A percentile compares a stretch with the other conserved stretches of the same genome.
These are phyloP conservation scores for Citrullus amarus DNA, from an alignment of 306 rosid genomes.

Conservation along the genomic window DNA sequence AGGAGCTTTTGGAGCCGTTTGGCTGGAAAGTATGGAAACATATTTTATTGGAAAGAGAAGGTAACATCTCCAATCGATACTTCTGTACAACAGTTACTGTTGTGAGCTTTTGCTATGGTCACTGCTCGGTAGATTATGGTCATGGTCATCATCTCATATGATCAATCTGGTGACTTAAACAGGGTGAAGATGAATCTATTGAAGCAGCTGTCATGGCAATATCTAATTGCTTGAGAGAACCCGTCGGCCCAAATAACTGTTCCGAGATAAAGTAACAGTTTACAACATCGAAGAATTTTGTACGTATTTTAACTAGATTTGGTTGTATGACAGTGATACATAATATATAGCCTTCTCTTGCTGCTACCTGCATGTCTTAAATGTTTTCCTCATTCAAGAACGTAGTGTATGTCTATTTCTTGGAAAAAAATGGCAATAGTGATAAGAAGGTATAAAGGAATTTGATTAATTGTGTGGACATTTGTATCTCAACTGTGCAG, in stretches of 20 bases:
- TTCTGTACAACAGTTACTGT: background rate
- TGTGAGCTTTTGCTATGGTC: background rate
- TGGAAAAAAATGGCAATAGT: background rate
- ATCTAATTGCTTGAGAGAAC: slow-evolving; percentile 81
- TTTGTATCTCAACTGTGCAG: background rate
- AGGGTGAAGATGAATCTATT: slow-evolving; percentile 94
- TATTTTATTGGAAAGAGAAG: slow-evolving; percentile 97
- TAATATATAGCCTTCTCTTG: background rate
- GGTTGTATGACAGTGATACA: background rate
- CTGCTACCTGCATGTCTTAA: background rate
- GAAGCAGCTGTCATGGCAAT: slow-evolving; percentile 91
- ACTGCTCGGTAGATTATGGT: background rate
- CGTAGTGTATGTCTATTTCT: background rate
- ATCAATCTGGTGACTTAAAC: slow-evolving; percentile 13
- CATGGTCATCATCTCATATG: background rate
- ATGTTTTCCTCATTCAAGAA: background rate
- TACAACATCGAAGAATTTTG: background rate
- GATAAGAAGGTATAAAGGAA: background rate
- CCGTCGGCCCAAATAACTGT: slow-evolving; percentile 70
- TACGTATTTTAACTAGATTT: background rate
- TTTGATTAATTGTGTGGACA: background rate
- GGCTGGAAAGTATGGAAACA: slow-evolving; percentile 89
- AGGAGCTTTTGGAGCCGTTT: slow-evolving; percentile 96
- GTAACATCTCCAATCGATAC: slow-evolving; percentile 15
- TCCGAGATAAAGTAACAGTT: slow-evolving; percentile 55